Conservation (phyloP, 116 monocot genomes). For the Zostera marina region DNA sequence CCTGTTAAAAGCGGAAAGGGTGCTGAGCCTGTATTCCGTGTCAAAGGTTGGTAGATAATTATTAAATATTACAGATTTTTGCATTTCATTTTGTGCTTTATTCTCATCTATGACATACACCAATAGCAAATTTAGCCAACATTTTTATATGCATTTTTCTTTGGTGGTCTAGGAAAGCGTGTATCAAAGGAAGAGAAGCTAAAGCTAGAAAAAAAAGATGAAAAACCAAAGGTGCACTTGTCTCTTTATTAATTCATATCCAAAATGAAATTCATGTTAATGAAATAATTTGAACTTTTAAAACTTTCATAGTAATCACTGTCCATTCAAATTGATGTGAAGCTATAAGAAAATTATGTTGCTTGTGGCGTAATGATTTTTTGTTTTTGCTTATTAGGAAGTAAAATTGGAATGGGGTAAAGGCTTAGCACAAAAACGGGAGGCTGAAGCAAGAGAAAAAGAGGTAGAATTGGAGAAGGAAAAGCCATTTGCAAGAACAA, state of each 20-base stretch:
- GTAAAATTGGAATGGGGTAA: slow-evolving; percentile 90
- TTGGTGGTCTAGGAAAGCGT: slow-evolving; percentile 30
- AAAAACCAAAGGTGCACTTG: slow-evolving; percentile 47
- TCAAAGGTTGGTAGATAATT: slow-evolving; percentile 32
- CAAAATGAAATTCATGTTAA: not conserved
- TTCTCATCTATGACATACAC: too few relatives aligned
- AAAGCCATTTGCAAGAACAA: slow-evolving; percentile 82
- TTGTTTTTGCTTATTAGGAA: slow-evolving; percentile 25
- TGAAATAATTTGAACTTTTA: not conserved
- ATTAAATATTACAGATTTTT: not conserved
- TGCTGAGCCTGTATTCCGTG: slow-evolving; percentile 64
- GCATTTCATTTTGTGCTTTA: not conserved
- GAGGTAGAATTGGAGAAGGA: slow-evolving; percentile 71
- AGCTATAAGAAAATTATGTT: not conserved
- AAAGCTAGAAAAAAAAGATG: slow-evolving; percentile 44
- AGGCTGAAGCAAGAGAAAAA: slow-evolving; percentile 45
- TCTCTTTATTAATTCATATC: not conserved
- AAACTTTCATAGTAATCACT: not conserved
- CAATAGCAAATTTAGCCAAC: too few relatives aligned
- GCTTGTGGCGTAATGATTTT: not conserved
- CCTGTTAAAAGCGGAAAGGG: slow-evolving; percentile 44
- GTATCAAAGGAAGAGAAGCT: slow-evolving; percentile 54
- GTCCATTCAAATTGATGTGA: not conserved
- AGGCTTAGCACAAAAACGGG: slow-evolving; percentile 79
- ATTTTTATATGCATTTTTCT: not conserved